These are phyloP conservation scores for Stemphylium lycopersici DNA, from an alignment of 2,329 filamentous ascomycete species.

Conservation along the genomic window DNA sequence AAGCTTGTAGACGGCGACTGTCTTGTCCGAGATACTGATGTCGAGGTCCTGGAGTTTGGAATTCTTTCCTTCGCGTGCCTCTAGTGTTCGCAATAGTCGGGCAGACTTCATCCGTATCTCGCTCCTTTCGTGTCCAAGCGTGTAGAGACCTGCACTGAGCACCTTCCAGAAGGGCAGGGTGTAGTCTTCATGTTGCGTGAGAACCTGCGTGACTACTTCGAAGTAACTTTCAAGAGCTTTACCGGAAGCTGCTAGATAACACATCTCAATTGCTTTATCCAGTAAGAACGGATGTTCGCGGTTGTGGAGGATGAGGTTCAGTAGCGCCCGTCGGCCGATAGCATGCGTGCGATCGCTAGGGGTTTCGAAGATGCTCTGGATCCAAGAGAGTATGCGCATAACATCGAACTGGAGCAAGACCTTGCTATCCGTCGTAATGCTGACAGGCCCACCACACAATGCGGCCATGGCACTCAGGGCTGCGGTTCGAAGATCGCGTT, in stretches of 20 bases:
- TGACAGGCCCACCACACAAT: constrained; percentile 82
- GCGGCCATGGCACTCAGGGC: constrained; percentile 95
- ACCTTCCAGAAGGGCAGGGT: constrained; percentile 89
- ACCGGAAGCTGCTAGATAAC: constrained; percentile 79
- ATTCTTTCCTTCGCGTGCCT: constrained; percentile 80
- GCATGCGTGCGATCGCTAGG: constrained; percentile 89
- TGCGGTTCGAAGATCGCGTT: constrained; percentile 86
- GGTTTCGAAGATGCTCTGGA: constrained; percentile 92
- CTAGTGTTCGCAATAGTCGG: constrained; percentile 77
- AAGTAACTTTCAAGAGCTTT: constrained; percentile 96
- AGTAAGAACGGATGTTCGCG: constrained; percentile 83
- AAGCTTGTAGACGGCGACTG: constrained; percentile 95
- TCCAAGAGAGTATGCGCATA: constrained; percentile 90
- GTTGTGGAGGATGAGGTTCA: constrained; percentile 89
- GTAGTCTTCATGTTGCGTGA: constrained; percentile 82
- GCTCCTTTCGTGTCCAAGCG: constrained; percentile 87
- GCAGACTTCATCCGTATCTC: constrained; percentile 89
- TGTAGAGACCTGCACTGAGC: constrained; percentile 86
- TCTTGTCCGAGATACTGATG: constrained; percentile 98
- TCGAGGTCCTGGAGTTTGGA: constrained; percentile 97
- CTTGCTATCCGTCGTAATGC: constrained; percentile 84
- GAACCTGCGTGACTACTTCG: constrained; percentile 84
- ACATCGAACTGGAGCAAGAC: constrained; percentile 91
- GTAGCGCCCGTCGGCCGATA: constrained; percentile 85
- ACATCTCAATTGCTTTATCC: constrained; percentile 88